A percentile compares a stretch with the other conserved stretches of the same genome.
These are phyloP conservation scores for Penicillium polonicum DNA, from an alignment of 2,329 filamentous ascomycete species.

Conservation along the genomic window DNA sequence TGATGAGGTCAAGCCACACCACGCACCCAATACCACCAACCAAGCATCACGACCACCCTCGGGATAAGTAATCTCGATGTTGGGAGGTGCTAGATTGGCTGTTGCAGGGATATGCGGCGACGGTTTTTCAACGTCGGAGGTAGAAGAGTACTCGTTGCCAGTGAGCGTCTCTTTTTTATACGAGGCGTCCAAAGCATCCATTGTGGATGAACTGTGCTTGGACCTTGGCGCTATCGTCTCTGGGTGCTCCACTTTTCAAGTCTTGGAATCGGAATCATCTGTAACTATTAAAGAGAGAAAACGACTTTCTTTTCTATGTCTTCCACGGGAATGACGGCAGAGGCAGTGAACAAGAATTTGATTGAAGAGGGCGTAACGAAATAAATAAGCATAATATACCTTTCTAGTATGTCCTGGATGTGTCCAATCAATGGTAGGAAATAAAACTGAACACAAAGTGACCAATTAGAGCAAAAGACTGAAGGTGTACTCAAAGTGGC, in stretches of 20 bases:
- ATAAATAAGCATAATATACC: background rate
- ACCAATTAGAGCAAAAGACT: background rate
- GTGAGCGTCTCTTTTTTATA: background rate
- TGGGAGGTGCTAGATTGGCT: background rate
- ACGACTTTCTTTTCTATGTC: background rate
- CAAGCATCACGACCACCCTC: background rate
- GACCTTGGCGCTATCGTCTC: background rate
- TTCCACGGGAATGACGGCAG: background rate
- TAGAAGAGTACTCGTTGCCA: background rate
- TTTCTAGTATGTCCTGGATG: background rate
- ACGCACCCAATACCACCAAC: constrained; percentile 27
- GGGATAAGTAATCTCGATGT: background rate
- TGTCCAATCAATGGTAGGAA: background rate
- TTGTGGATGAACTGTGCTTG: too few species aligned
- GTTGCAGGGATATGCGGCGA: background rate
- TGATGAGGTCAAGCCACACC: constrained; percentile 27
- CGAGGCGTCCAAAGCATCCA: background rate
- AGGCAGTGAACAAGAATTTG: background rate
- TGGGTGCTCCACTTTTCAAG: background rate
- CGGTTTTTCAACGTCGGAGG: background rate
- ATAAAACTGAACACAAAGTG: background rate
- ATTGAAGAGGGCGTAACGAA: background rate
- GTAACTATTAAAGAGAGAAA: background rate
- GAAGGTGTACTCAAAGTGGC: background rate
- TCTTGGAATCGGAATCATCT: background rate